These are phyloP conservation scores for Saturnispora dispora DNA, from an alignment of 805 yeast genomes.

Conservation along the genomic window DNA sequence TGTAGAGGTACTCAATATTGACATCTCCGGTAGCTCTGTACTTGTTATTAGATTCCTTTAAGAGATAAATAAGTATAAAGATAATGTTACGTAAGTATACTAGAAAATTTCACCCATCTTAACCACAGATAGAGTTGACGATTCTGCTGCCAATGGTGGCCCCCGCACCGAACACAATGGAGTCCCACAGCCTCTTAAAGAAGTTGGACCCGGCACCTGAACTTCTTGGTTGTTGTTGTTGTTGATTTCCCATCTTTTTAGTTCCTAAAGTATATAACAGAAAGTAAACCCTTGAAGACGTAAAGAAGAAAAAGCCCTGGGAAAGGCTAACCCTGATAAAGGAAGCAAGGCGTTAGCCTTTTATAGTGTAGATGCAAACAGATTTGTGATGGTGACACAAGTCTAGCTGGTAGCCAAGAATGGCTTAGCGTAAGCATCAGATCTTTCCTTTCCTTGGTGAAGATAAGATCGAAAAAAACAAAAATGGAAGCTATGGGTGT, in stretches of 20 bases:
- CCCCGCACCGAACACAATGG: constrained; percentile 96
- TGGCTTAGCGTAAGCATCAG: not conserved
- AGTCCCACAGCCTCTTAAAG: constrained; percentile 78
- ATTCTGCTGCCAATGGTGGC: constrained; percentile 84
- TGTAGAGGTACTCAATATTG: not conserved
- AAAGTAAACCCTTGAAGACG: not conserved
- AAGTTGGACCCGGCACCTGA: constrained; percentile 31
- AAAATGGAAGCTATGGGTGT: too few relatives aligned
- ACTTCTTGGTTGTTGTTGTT: constrained; percentile 21
- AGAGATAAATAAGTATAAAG: not conserved
- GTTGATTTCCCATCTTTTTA: constrained; percentile 8
- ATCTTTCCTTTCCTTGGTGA: not conserved
- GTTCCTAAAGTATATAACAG: constrained; percentile 10
- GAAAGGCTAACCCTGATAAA: not conserved
- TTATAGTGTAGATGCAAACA: not conserved
- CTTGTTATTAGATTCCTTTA: not conserved
- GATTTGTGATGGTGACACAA: not conserved
- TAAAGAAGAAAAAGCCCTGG: not conserved
- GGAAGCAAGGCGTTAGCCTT: not conserved
- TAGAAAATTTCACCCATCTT: not conserved
- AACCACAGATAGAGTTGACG: constrained; percentile 59
- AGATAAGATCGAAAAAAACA: not conserved
- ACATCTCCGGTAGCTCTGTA: not conserved
- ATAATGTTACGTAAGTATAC: not conserved
- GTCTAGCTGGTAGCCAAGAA: not conserved